phyloP scores from a whole-genome alignment of 1,139 yeast genomes.

The Geotrichum macrosporum region DNA sequence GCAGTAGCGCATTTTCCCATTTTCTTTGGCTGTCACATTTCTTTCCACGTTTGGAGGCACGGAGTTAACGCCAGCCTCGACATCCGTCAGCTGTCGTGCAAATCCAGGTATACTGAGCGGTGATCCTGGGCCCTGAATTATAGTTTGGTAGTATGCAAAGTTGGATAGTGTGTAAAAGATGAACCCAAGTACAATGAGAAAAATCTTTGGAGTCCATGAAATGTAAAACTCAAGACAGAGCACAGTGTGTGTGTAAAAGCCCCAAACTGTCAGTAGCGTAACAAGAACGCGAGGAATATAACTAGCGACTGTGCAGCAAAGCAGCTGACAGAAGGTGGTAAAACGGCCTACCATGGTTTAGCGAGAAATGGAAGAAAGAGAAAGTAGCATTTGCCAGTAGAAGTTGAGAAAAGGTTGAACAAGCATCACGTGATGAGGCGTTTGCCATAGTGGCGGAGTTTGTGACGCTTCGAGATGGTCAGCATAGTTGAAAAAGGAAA shows the following conservation, averaged over 20 bases:
- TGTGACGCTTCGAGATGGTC: too few species aligned
- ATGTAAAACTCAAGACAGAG: constrained; percentile 34
- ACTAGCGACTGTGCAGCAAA: constrained; percentile 49
- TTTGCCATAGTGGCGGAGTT: too few species aligned
- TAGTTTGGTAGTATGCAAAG: constrained; percentile 52
- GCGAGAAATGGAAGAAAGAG: too few species aligned
- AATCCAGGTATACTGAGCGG: constrained; percentile 41
- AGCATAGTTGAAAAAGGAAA: too few species aligned
- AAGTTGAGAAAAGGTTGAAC: too few species aligned
- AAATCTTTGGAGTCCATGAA: constrained; percentile 21
- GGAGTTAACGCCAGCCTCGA: constrained; percentile 28
- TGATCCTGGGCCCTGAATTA: constrained; percentile 51
- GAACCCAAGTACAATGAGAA: constrained; percentile 30
- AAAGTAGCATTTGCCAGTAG: too few species aligned
- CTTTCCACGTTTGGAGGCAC: constrained; percentile 40
- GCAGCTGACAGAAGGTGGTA: constrained; percentile 31
- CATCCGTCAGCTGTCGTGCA: constrained; percentile 24
- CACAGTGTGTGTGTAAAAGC: constrained; percentile 44
- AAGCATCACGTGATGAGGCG: too few species aligned
- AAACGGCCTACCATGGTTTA: too few species aligned
- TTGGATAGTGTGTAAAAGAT: constrained; percentile 30
- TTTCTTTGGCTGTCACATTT: constrained; percentile 41
- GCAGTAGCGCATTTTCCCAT: constrained; percentile 57
- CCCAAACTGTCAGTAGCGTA: constrained; percentile 54
- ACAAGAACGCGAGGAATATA: constrained; percentile 60